Conservation (phyloP, 179 eudicot genomes). For the Beta macrorhiza region DNA sequence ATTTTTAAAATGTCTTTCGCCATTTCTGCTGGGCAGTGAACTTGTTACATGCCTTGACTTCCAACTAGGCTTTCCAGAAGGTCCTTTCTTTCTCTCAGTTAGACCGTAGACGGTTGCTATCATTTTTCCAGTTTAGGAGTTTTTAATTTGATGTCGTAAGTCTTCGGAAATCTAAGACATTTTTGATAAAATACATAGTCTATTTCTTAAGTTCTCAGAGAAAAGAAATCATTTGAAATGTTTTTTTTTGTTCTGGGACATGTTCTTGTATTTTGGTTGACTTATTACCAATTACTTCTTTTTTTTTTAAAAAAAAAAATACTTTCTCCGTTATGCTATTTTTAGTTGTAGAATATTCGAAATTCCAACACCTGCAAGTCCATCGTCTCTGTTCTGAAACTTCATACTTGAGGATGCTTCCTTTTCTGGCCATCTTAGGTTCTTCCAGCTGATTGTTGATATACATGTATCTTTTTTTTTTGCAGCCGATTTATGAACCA, state of each 20-base stretch:
- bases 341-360: not conserved
- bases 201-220: not conserved
- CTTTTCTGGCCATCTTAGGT: constrained; percentile 2
- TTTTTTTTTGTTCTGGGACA: not conserved
- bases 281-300: not conserved
- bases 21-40: not conserved
- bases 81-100: not conserved
- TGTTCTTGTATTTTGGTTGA: not conserved
- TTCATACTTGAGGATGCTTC: not conserved
- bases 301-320: not conserved
- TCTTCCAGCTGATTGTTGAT: constrained; percentile 23
- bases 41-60: not conserved
- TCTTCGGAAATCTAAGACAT: not conserved
- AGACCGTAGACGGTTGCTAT: not conserved
- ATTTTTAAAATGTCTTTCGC: not conserved
- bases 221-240: not conserved
- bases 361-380: not conserved
- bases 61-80: not conserved
- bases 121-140: not conserved
- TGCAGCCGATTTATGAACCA: constrained; percentile 99
- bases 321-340: not conserved
- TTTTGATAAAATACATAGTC: not conserved
- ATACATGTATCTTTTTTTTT: constrained; percentile 19
- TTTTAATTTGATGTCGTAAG: not conserved
- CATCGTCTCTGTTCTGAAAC: no score